phyloP scores from a whole-genome alignment of 495 filamentous ascomycete genomes.

The Lophiostoma macrostomum region DNA sequence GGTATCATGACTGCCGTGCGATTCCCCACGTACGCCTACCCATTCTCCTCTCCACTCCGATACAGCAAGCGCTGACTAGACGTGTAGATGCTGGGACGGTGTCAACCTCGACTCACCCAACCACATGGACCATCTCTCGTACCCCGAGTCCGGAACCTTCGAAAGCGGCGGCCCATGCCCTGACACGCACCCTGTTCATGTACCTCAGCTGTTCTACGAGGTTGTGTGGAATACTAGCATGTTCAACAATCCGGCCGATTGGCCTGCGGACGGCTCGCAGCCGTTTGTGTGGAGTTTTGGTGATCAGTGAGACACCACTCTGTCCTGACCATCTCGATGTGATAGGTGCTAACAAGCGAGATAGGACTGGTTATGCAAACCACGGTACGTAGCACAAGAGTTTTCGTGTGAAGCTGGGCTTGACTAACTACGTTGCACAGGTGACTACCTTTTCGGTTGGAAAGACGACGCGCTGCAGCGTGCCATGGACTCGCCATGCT shows the following conservation, averaged over 20 bases:
- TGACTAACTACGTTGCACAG: too few relatives aligned
- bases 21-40: slow-evolving; percentile 27
- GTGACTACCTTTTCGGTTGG: slow-evolving; percentile 26
- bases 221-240: slow-evolving; percentile 21
- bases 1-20: slow-evolving; percentile 25
- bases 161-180: slow-evolving; percentile 24
- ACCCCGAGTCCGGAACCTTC: slow-evolving; percentile 23
- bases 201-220: slow-evolving; percentile 25
- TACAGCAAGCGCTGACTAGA: too few relatives aligned
- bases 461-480: slow-evolving; percentile 25
- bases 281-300: slow-evolving; percentile 32
- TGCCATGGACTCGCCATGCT: slow-evolving; percentile 14
- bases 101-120: slow-evolving; percentile 52
- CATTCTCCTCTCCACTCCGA: too few relatives aligned
- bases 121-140: slow-evolving; percentile 48
- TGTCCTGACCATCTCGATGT: neutral
- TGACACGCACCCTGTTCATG: slow-evolving; percentile 14
- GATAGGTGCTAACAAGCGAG: neutral
- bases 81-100: slow-evolving; percentile 49
- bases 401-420: too few relatives aligned
- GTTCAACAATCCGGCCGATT: slow-evolving; percentile 24
- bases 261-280: slow-evolving; percentile 26
- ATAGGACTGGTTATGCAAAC: slow-evolving; percentile 11
- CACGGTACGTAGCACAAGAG: too few relatives aligned
- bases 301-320: slow-evolving; percentile 8